These are phyloP conservation scores for Cudoniella acicularis DNA, from an alignment of 495 filamentous ascomycete genomes.

Conservation along the genomic window DNA sequence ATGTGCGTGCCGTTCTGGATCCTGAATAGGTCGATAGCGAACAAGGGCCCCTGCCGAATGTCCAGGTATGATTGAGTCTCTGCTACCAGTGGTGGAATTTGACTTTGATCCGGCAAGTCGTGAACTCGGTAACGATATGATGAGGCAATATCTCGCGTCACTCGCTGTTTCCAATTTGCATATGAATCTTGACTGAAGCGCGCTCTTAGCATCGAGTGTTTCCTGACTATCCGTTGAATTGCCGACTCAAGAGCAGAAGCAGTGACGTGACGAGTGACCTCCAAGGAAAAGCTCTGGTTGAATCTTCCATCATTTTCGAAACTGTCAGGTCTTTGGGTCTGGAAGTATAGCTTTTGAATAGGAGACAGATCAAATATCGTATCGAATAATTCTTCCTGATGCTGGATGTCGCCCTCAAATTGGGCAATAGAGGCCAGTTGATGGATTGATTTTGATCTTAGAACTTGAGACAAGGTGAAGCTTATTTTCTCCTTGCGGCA, in stretches of 20 bases:
- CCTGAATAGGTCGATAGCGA: constrained; percentile 47
- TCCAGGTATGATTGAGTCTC: constrained; percentile 28
- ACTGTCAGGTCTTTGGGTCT: constrained; percentile 42
- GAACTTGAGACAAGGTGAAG: constrained; percentile 14
- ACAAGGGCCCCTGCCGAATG: constrained; percentile 38
- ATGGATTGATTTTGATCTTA: constrained; percentile 2
- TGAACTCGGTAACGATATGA: constrained; percentile 21
- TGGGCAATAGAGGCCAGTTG: neutral
- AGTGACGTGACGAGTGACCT: constrained; percentile 19
- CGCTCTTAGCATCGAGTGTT: constrained; percentile 29
- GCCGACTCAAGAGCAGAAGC: neutral
- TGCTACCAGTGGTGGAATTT: constrained; percentile 5
- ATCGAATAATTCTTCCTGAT: constrained; percentile 48
- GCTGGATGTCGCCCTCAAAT: constrained; percentile 14
- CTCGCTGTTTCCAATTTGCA: constrained; percentile 39
- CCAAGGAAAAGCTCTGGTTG: constrained; percentile 9
- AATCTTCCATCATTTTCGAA: neutral
- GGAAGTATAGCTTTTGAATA: constrained; percentile 53
- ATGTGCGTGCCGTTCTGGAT: constrained; percentile 42
- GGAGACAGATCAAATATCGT: constrained; percentile 59
- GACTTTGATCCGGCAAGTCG: neutral
- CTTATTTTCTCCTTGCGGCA: constrained; percentile 12
- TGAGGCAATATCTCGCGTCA: neutral
- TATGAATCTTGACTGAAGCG: constrained; percentile 3
- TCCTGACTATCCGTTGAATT: constrained; percentile 37